phyloP scores from a whole-genome alignment of 768 basidiomycete genomes.

The Suillus subluteus region DNA sequence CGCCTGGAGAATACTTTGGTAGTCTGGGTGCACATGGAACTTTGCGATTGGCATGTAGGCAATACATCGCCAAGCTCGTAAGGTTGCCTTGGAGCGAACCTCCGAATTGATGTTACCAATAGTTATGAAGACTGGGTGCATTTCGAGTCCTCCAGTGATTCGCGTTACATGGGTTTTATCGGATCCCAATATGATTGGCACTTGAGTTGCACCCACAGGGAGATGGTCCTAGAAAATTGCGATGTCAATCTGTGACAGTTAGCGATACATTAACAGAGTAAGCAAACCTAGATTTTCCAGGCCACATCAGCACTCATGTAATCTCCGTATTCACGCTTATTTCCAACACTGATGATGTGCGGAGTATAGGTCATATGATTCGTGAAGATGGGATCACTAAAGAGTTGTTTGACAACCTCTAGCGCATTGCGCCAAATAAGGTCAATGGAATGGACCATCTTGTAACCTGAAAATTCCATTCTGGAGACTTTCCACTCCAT shows the following conservation, averaged over 20 bases:
- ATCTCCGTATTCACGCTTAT: constrained; percentile 22
- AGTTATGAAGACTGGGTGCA: constrained; percentile 27
- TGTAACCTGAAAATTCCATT: constrained; percentile 8
- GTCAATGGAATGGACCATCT: constrained; percentile 19
- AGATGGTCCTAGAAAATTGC: constrained; percentile 27
- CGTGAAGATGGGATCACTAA: constrained; percentile 26
- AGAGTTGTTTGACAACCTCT: constrained; percentile 26
- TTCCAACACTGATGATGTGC: neutral
- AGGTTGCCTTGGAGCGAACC: constrained; percentile 14
- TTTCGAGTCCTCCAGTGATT: constrained; percentile 31
- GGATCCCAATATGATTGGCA: constrained; percentile 32
- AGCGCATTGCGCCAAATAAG: constrained; percentile 31
- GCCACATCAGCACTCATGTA: constrained; percentile 27
- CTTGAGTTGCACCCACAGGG: constrained; percentile 29
- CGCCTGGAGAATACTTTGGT: constrained; percentile 27
- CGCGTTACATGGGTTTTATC: constrained; percentile 38
- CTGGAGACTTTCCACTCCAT: constrained; percentile 23
- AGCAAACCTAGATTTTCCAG: constrained; percentile 27
- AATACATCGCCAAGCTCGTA: constrained; percentile 17
- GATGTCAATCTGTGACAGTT: constrained; percentile 9
- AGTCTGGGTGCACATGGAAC: constrained; percentile 25
- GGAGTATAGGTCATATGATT: constrained; percentile 27
- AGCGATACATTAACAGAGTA: constrained; percentile 28
- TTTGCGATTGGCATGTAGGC: constrained; percentile 33
- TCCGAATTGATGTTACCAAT: constrained; percentile 31